phyloP scores from a whole-genome alignment of 1,139 yeast genomes.

The Hemisphaericaspora subhashii region DNA sequence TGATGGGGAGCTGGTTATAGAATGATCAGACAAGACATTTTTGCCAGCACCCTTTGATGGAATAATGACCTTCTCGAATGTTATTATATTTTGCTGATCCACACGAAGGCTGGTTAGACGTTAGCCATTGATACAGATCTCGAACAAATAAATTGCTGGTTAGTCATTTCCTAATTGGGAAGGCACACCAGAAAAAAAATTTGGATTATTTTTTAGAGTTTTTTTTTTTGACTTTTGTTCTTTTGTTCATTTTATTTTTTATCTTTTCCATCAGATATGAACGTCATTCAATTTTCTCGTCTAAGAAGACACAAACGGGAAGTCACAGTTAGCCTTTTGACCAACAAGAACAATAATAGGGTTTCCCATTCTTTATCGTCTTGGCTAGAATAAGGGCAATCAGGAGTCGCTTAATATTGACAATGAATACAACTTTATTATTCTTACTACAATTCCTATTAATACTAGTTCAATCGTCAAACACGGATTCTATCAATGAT shows the following conservation, averaged over 20 bases:
- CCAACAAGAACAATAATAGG: neutral
- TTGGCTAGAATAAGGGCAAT: neutral
- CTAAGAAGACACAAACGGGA: no score
- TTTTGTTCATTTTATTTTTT: neutral
- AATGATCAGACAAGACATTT: neutral
- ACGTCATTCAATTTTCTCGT: no score
- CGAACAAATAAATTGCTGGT: no score
- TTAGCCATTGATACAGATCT: no score
- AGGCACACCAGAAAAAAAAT: no score
- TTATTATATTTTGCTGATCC: no score
- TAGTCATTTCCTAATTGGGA: slow-evolving; percentile 2
- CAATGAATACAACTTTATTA: neutral
- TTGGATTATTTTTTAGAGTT: no score
- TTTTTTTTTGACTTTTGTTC: no score
- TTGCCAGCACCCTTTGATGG: neutral
- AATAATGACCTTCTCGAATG: neutral
- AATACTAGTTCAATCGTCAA: neutral
- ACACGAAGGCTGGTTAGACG: neutral
- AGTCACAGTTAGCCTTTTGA: no score
- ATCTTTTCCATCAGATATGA: slow-evolving; percentile 3
- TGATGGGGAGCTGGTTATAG: neutral
- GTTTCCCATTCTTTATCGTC: neutral
- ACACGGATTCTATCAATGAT: slow-evolving; percentile 1
- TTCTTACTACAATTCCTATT: neutral
- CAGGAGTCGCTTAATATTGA: neutral